phyloP scores from a whole-genome alignment of 176 grass and related monocot species.

The Tillandsia fasciculata region DNA sequence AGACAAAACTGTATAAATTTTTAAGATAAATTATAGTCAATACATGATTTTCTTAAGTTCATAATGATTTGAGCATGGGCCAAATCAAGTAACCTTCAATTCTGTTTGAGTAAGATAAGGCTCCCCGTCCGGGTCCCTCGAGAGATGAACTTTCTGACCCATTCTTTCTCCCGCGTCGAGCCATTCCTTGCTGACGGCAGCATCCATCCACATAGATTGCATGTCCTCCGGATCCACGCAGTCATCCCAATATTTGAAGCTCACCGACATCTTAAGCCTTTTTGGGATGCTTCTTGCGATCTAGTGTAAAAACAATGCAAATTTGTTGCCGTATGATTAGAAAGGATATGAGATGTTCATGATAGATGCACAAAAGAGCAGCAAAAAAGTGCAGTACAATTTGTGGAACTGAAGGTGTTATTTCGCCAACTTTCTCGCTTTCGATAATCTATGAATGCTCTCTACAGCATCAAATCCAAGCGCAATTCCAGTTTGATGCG shows the following conservation, averaged over 20 bases:
- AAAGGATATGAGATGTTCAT: too few relatives aligned
- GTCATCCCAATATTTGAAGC: constrained; percentile 94
- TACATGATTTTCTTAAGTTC: not conserved
- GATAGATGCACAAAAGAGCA: too few relatives aligned
- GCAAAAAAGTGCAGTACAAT: too few relatives aligned
- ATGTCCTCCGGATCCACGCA: constrained; percentile 79
- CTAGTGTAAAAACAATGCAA: not conserved
- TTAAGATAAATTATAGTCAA: not conserved
- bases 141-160: constrained; percentile 78
- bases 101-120: constrained; percentile 84
- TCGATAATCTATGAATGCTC: too few relatives aligned
- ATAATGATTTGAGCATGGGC: constrained; percentile 8
- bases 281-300: not conserved
- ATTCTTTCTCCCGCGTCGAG: constrained; percentile 60
- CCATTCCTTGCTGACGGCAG: constrained; percentile 83
- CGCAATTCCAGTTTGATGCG: too few relatives aligned
- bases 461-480: too few relatives aligned
- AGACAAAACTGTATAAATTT: not conserved
- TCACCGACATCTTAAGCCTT: constrained; percentile 47
- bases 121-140: constrained; percentile 86
- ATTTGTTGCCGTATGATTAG: too few relatives aligned
- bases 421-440: too few relatives aligned
- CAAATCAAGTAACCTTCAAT: constrained; percentile 50
- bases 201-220: constrained; percentile 61
- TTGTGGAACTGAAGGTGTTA: too few relatives aligned